Evolutionary conservation across 805 yeast genomes (phyloP).

Genomic region (Tetrapisispora taiwanensis): DNA sequence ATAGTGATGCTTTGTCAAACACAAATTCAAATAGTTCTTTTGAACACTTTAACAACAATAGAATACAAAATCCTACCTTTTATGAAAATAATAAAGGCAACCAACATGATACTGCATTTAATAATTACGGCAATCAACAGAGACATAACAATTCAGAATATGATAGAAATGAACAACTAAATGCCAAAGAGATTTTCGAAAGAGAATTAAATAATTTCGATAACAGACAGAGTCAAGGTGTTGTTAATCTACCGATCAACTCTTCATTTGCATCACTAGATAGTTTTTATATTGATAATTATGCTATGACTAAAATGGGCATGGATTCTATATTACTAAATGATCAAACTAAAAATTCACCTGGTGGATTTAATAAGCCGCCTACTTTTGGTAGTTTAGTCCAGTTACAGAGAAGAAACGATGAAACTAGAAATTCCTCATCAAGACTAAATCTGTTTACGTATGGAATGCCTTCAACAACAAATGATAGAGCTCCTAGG

Average conservation of each 20-base stretch:
- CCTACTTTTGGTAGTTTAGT: slow-evolving; percentile 5
- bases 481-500: slow-evolving; percentile 8
- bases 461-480: slow-evolving; percentile 1
- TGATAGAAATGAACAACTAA: slow-evolving; percentile 3
- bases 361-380: background rate
- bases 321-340: slow-evolving; percentile 6
- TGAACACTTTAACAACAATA: background rate
- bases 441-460: slow-evolving; percentile 2
- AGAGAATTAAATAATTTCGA: slow-evolving; percentile 20
- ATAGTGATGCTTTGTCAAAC: background rate
- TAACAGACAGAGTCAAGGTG: slow-evolving; percentile 18
- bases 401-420: slow-evolving; percentile 4
- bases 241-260: slow-evolving; percentile 56
- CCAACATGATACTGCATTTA: background rate
- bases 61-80: background rate
- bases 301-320: slow-evolving; percentile 26
- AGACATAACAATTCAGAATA: slow-evolving; percentile 4
- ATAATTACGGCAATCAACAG: slow-evolving; percentile 4
- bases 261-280: slow-evolving; percentile 71
- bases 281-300: slow-evolving; percentile 49
- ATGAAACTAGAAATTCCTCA: background rate
- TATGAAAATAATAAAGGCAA: background rate
- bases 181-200: slow-evolving; percentile 13
- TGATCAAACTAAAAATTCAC: background rate
- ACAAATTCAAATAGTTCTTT: background rate